phyloP scores from a whole-genome alignment of 2,329 filamentous ascomycete species.

The Colletotrichum simmondsii region DNA sequence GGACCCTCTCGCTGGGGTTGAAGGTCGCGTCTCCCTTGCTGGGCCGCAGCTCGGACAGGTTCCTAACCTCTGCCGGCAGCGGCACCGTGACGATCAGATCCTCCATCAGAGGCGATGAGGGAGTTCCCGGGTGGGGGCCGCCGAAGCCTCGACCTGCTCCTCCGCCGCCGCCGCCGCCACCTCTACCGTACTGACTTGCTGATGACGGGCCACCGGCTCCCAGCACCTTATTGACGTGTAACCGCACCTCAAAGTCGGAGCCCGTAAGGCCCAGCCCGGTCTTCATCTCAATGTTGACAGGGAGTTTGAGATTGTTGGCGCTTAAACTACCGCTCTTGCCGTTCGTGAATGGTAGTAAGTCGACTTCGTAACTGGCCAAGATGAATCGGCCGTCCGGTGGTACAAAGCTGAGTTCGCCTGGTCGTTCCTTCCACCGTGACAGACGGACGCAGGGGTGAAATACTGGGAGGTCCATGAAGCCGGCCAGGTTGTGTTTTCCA shows the following conservation, averaged over 20 bases:
- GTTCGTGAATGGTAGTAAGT: slow-evolving; percentile 80
- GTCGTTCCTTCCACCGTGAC: slow-evolving; percentile 87
- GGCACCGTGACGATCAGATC: slow-evolving; percentile 83
- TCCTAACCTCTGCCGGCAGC: slow-evolving; percentile 81
- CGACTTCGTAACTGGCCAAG: slow-evolving; percentile 92
- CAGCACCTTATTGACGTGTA: slow-evolving; percentile 76
- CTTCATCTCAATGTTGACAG: slow-evolving; percentile 83
- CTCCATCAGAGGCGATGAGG: slow-evolving; percentile 73
- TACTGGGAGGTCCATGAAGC: slow-evolving; percentile 86
- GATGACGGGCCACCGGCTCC: slow-evolving; percentile 49
- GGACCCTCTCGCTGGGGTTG: slow-evolving; percentile 74
- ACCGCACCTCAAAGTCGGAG: slow-evolving; percentile 88
- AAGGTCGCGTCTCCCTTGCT: slow-evolving; percentile 87
- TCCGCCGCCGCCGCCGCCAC: slow-evolving; percentile 50
- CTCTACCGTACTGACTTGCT: slow-evolving; percentile 51
- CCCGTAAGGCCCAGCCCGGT: slow-evolving; percentile 80
- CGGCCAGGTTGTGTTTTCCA: slow-evolving; percentile 79
- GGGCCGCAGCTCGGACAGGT: slow-evolving; percentile 83
- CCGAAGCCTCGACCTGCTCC: slow-evolving; percentile 53
- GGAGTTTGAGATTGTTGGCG: slow-evolving; percentile 78
- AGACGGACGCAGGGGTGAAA: slow-evolving; percentile 96
- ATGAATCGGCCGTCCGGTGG: slow-evolving; percentile 96
- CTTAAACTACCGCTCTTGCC: slow-evolving; percentile 65
- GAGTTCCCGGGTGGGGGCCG: slow-evolving; percentile 61
- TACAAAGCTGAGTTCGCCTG: slow-evolving; percentile 94